Evolutionary conservation across 202 grass and related monocot species (phyloP), one percentile per base, ranked within the genome.

Genomic region (Digitaria exilis): DNA sequence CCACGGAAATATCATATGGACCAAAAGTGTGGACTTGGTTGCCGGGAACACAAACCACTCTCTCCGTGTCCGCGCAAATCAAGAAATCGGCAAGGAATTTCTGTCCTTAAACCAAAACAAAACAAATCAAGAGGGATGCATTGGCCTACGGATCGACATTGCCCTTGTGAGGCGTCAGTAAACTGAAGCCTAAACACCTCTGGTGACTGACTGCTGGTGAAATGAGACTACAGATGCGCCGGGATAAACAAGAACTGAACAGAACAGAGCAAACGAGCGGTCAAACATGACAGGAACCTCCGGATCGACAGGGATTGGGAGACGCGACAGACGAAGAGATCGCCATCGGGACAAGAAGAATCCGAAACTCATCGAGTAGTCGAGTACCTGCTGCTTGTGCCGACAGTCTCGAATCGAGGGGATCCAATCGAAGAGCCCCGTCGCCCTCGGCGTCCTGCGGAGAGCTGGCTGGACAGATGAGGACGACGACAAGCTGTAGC

Each of bases 1-100:
- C 84, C 82, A 86, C 26, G 67, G 59, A 66, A 77, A 45, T 54
- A n/a, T n/a, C n/a, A n/a, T n/a, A 17, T 79, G 82, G 58, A 37
- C 39, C 14, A 62, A 29, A 68, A 59, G 65, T 19, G 78, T 79
- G 58, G 68, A 17, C 69, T 34, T 35, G 63, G 31, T 84, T 65
- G n/a, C n/a, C n/a, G n/a, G n/a, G n/a, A n/a, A 41, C 73, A 24
- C 73, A 73, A 78, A 29, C 56, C 12, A 49, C 80, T 56, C n/a
- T 22, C 19, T 32, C 66, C 16, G 48, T 64, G n/a, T 29, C 61
- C 25, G 39, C 7, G 46, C 55, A 66, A 77, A 55, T 55, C 39
- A 56, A 28, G 46, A 56, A 73, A 86, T 12, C 61, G 28, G 15
- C 13, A 50, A 66, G 35, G 65, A 43, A 25, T 32, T 17, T 35